Evolutionary conservation across 129 eudicot species (phyloP), one percentile per base, ranked within the genome.

Genomic region (Artemisia tridentata): DNA sequence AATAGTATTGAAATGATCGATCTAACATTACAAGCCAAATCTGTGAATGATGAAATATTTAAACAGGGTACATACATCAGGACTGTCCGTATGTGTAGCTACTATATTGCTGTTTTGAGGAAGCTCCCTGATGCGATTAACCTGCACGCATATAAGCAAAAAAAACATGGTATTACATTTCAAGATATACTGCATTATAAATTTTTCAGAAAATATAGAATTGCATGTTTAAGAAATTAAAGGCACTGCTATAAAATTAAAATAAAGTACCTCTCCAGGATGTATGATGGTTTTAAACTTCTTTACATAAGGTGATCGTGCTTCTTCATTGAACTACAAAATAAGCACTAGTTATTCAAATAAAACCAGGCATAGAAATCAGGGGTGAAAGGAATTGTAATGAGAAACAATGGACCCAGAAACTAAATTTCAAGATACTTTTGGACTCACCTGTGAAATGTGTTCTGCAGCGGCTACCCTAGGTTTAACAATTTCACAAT

Each of bases 401-500:
- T 62, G 48, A 8, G 2, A 38, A 38, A 38, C 45, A 38, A 38
- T 38, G 45, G 11, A 38, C 10, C 45, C 41, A 31, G 7, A 31
- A 31, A 5, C 41, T 31, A 31, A 31, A 31, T 31, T 31, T 31
- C 41, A 31, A 31, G 41, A 31, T 27, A 15, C 21, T 38, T 17
- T 48, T 21, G 69, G 66, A 34, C 50, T 75, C 78, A 89, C 98
- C 95, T 89, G 95, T 69, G 96, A 79, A 78, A 92, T 86, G 84
- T 92, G 98, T 70, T 89, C 95, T 53, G 96, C 95, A 3, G 96
- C 96, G 34, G 96, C 98, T 69, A 92, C 96, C 74, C 98, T 84
- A 15, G 89, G 83, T 83, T 92, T 88, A 48, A 92, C 98, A 78
- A 89, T 81, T 73, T 92, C 95, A 83, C 90, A 90, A 65, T 86